These are phyloP conservation scores for Didymella arachidicola DNA, from an alignment of 2,329 filamentous ascomycete species.

Conservation along the genomic window DNA sequence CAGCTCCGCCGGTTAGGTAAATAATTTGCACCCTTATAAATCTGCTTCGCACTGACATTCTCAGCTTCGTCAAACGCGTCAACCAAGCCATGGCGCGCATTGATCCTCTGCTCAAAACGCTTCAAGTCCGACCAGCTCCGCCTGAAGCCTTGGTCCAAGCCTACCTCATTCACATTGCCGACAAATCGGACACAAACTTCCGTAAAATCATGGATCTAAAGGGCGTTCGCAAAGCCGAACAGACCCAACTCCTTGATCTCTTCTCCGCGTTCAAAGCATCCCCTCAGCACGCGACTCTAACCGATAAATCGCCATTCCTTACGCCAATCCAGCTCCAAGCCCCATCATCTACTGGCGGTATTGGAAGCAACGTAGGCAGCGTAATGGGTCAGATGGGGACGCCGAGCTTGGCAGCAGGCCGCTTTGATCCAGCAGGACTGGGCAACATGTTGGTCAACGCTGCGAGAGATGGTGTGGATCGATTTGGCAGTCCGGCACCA, in stretches of 20 bases:
- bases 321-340: constrained; percentile 49
- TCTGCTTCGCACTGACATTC: constrained; percentile 31
- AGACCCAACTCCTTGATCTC: constrained; percentile 82
- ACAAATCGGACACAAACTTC: constrained; percentile 94
- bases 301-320: constrained; percentile 46
- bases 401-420: constrained; percentile 48
- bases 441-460: constrained; percentile 89
- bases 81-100: constrained; percentile 84
- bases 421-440: constrained; percentile 81
- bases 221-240: constrained; percentile 82
- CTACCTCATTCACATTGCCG: constrained; percentile 95
- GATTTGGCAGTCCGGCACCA: constrained; percentile 67
- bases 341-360: constrained; percentile 54
- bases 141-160: constrained; percentile 95
- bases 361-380: constrained; percentile 46
- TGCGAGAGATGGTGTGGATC: constrained; percentile 81
- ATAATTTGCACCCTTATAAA: constrained; percentile 19
- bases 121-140: constrained; percentile 90
- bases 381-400: constrained; percentile 52
- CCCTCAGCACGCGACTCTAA: constrained; percentile 71
- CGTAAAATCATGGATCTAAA: constrained; percentile 95
- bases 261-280: constrained; percentile 84
- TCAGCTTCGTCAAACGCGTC: constrained; percentile 84
- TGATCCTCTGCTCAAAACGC: constrained; percentile 91
- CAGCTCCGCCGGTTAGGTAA: constrained; percentile 63